Evolutionary conservation across 768 basidiomycete species (phyloP).

Genomic region (Boletus pseudo-olivaceus): DNA sequence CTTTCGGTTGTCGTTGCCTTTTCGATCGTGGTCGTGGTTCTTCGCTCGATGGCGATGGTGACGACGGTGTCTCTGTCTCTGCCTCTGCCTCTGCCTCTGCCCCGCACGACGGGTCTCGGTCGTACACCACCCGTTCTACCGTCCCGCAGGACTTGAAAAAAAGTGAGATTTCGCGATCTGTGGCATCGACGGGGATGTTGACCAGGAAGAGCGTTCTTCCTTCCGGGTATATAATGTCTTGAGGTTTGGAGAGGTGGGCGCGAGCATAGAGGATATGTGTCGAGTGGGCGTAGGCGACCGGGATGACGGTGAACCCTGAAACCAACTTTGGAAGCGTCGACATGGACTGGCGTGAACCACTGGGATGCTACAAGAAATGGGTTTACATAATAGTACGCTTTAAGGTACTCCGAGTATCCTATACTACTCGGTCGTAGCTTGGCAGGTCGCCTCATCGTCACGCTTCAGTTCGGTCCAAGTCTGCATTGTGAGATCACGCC

Average conservation of each 20-base stretch:
- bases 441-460: too few species aligned
- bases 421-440: too few species aligned
- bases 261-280: conserved; percentile 79
- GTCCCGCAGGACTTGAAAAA: conserved; percentile 80
- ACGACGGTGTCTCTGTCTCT: background rate
- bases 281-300: conserved; percentile 36
- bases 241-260: conserved; percentile 51
- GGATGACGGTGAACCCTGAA: conserved; percentile 38
- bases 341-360: conserved; percentile 1
- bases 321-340: conserved; percentile 20
- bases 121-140: conserved; percentile 71
- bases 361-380: too few species aligned
- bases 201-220: conserved; percentile 83
- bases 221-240: conserved; percentile 38
- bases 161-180: conserved; percentile 70
- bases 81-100: conserved; percentile 22
- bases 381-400: too few species aligned
- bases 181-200: conserved; percentile 86
- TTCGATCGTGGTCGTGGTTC: conserved; percentile 29
- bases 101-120: conserved; percentile 38
- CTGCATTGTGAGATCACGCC: too few species aligned
- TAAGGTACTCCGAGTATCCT: too few species aligned
- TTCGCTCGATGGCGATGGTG: background rate
- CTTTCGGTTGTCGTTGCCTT: conserved; percentile 27
- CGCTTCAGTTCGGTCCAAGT: too few species aligned